These are phyloP conservation scores for Colletotrichum sp. DNA, from an alignment of 2,329 filamentous ascomycete genomes.

Conservation along the genomic window DNA sequence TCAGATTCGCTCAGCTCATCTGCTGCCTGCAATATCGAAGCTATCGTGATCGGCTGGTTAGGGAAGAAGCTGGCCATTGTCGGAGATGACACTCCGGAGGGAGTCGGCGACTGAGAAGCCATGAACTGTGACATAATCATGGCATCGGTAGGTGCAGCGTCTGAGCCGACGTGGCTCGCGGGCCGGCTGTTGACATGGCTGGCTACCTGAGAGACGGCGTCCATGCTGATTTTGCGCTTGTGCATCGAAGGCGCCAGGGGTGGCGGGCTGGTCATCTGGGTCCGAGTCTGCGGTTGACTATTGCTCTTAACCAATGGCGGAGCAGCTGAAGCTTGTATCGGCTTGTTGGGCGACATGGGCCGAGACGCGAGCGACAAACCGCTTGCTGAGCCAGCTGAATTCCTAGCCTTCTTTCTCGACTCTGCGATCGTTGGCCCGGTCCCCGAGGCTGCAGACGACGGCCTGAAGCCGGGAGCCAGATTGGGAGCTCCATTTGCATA, in stretches of 20 bases:
- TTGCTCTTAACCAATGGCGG: slow-evolving; percentile 13
- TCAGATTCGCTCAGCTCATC: slow-evolving; percentile 51
- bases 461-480: slow-evolving; percentile 40
- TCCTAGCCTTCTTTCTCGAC: slow-evolving; percentile 42
- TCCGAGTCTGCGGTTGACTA: slow-evolving; percentile 29
- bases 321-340: slow-evolving; percentile 20
- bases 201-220: slow-evolving; percentile 38
- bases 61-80: slow-evolving; percentile 29
- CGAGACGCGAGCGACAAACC: slow-evolving; percentile 38
- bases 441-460: slow-evolving; percentile 36
- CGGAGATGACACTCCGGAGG: slow-evolving; percentile 42
- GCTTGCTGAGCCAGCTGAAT: slow-evolving; percentile 16
- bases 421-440: slow-evolving; percentile 53
- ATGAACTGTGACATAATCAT: slow-evolving; percentile 39
- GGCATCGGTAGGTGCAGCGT: slow-evolving; percentile 36
- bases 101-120: slow-evolving; percentile 33
- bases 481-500: slow-evolving; percentile 73
- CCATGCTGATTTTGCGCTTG: slow-evolving; percentile 49
- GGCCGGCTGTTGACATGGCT: slow-evolving; percentile 25
- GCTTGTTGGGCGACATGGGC: slow-evolving; percentile 58
- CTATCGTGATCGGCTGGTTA: slow-evolving; percentile 50
- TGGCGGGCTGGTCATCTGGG: slow-evolving; percentile 39
- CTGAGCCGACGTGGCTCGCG: slow-evolving; percentile 27
- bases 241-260: slow-evolving; percentile 37
- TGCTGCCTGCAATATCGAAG: slow-evolving; percentile 60